These are phyloP conservation scores for Sporothrix sp. DNA, from an alignment of 2,329 filamentous ascomycete genomes.

Conservation along the genomic window DNA sequence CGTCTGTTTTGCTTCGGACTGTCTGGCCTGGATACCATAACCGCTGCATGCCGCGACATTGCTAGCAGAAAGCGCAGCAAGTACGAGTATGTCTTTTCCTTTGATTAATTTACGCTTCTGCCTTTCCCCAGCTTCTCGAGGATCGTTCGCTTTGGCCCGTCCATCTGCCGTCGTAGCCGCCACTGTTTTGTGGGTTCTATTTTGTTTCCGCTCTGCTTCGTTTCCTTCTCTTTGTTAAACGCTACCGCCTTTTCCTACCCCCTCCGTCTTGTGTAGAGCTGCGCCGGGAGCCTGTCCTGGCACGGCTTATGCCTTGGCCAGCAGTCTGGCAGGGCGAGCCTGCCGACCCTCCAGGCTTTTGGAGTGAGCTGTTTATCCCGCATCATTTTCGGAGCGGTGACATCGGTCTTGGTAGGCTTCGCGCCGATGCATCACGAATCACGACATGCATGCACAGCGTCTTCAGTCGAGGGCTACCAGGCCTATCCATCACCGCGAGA, in stretches of 20 bases:
- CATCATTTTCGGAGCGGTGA: constrained; percentile 2
- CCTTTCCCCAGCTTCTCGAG: background rate
- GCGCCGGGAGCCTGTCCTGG: no score
- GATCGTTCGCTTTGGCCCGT: background rate
- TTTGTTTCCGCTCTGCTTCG: no score
- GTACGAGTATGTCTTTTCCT: no score
- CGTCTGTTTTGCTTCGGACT: constrained; percentile 1
- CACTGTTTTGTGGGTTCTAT: no score
- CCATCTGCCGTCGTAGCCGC: no score
- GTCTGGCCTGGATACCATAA: constrained; percentile 7
- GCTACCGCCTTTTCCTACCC: background rate
- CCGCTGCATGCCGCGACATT: background rate
- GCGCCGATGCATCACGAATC: background rate
- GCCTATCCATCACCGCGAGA: no score
- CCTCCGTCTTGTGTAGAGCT: background rate
- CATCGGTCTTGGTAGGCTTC: constrained; percentile 2
- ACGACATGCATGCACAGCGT: no score
- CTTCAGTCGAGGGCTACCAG: no score
- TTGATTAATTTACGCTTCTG: background rate
- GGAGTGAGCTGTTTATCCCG: background rate
- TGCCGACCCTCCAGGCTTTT: no score
- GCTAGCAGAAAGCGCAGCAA: no score
- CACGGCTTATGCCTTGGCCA: no score
- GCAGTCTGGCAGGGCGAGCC: no score
- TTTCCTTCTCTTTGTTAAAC: background rate